A percentile compares a stretch with the other conserved stretches of the same genome.
These are phyloP conservation scores for Backusella tarrabulga DNA, from an alignment of 192 early-diverging fungal species.

Conservation along the genomic window DNA sequence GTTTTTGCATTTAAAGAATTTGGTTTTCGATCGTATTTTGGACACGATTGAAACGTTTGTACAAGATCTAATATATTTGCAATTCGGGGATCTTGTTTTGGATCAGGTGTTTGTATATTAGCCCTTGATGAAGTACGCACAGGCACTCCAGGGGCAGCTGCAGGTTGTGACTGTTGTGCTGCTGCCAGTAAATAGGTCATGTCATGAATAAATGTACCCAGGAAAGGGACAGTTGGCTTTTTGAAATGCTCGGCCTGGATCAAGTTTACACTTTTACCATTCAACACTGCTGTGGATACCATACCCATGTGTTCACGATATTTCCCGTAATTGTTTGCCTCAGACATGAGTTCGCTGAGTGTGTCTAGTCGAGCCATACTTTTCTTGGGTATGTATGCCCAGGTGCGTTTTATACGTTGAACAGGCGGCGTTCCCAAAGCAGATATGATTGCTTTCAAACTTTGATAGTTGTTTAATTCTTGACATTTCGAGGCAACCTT, in stretches of 20 bases:
- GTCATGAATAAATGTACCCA: slow-evolving; percentile 79
- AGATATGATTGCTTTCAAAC: slow-evolving; percentile 65
- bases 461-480: slow-evolving; percentile 66
- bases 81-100: slow-evolving; percentile 51
- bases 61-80: slow-evolving; percentile 58
- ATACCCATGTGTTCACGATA: slow-evolving; percentile 60
- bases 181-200: slow-evolving; percentile 69
- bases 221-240: slow-evolving; percentile 68
- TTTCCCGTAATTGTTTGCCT: slow-evolving; percentile 65
- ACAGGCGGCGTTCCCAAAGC: slow-evolving; percentile 72
- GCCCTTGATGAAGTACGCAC: slow-evolving; percentile 26
- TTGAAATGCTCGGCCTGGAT: slow-evolving; percentile 16
- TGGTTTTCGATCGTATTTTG: slow-evolving; percentile 51
- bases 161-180: slow-evolving; percentile 41
- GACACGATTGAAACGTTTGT: slow-evolving; percentile 52
- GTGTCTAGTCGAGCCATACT: slow-evolving; percentile 53
- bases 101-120: slow-evolving; percentile 1
- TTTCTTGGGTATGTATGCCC: slow-evolving; percentile 68
- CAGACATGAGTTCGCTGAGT: slow-evolving; percentile 59
- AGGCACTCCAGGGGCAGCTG: slow-evolving; percentile 48
- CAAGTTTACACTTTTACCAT: slow-evolving; percentile 5
- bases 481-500: slow-evolving; percentile 59
- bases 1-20: slow-evolving; percentile 48
- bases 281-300: slow-evolving; percentile 5
- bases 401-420: slow-evolving; percentile 66